These are phyloP conservation scores for Aureobasidium sp. DNA, from an alignment of 2,329 filamentous ascomycete genomes.

Conservation along the genomic window DNA sequence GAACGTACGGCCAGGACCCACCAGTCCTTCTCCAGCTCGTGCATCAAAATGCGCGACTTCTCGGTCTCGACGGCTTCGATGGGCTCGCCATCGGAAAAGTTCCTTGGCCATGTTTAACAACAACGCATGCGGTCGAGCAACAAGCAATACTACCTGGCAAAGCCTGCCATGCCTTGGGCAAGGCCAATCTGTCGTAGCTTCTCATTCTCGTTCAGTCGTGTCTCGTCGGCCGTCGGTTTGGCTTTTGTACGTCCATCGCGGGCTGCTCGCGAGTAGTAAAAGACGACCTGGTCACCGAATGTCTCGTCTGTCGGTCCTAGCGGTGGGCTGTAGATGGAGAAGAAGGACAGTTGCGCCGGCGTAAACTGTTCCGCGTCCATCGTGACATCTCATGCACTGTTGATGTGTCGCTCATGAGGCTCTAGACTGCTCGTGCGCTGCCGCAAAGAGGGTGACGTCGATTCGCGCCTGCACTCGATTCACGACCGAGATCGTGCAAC, in stretches of 20 bases:
- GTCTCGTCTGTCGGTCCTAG: slow-evolving; percentile 67
- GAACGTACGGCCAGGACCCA: slow-evolving; percentile 81
- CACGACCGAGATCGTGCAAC: slow-evolving; percentile 6
- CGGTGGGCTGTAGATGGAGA: slow-evolving; percentile 91
- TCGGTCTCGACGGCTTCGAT: slow-evolving; percentile 88
- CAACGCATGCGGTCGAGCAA: neutral
- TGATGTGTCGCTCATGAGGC: neutral
- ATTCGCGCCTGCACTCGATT: neutral
- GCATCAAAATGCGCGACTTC: slow-evolving; percentile 73
- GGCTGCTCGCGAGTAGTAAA: slow-evolving; percentile 62
- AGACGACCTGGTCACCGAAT: slow-evolving; percentile 77
- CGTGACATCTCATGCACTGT: neutral
- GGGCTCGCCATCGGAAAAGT: slow-evolving; percentile 69
- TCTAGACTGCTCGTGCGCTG: neutral
- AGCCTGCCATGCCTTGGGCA: slow-evolving; percentile 93
- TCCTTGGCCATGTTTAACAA: slow-evolving; percentile 40
- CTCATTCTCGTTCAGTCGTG: slow-evolving; percentile 59
- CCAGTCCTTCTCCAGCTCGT: slow-evolving; percentile 86
- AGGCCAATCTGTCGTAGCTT: slow-evolving; percentile 87
- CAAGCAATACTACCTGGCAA: slow-evolving; percentile 53
- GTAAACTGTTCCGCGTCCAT: slow-evolving; percentile 17
- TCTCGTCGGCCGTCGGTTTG: slow-evolving; percentile 24
- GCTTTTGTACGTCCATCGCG: slow-evolving; percentile 23
- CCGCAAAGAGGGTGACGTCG: neutral
- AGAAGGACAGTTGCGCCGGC: slow-evolving; percentile 80